phyloP scores from a whole-genome alignment of 495 filamentous ascomycete species.

The Thozetella sp. region DNA sequence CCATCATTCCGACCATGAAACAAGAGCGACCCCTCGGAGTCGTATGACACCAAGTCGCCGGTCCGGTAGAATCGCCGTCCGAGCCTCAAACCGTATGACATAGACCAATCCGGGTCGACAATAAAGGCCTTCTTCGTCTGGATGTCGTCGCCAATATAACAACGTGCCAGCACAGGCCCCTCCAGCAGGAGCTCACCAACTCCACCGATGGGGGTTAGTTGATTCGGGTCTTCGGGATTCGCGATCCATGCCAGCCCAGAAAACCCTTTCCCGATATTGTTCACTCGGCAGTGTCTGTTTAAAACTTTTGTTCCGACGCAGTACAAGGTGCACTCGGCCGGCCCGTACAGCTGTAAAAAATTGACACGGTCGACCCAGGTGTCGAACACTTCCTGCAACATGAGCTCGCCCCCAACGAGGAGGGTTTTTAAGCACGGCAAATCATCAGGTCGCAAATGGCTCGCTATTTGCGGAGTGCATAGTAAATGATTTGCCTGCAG shows the following conservation, averaged over 20 bases:
- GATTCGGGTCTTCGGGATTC: not conserved
- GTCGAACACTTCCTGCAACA: conserved; percentile 11
- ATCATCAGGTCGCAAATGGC: conserved; percentile 31
- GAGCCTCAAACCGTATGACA: not conserved
- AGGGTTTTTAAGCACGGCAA: conserved; percentile 26
- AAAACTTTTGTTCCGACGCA: not conserved
- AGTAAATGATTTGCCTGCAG: conserved; percentile 3
- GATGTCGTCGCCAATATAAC: not conserved
- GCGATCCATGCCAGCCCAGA: not conserved
- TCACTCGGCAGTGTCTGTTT: not conserved
- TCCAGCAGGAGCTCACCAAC: not conserved
- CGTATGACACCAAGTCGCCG: not conserved
- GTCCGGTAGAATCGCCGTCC: not conserved
- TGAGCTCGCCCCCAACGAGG: conserved; percentile 31
- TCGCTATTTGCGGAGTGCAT: conserved; percentile 42
- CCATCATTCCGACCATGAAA: not conserved
- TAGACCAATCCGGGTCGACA: not conserved
- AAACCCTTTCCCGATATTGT: not conserved
- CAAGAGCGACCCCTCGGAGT: not conserved
- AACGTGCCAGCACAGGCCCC: not conserved
- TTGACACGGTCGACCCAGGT: conserved; percentile 10
- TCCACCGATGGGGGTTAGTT: not conserved
- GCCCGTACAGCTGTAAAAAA: not conserved
- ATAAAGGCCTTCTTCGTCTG: not conserved
- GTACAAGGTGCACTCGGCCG: not conserved